Conservation (phyloP, 1,284 basidiomycete genomes). For the Retiboletus flavoniger region DNA sequence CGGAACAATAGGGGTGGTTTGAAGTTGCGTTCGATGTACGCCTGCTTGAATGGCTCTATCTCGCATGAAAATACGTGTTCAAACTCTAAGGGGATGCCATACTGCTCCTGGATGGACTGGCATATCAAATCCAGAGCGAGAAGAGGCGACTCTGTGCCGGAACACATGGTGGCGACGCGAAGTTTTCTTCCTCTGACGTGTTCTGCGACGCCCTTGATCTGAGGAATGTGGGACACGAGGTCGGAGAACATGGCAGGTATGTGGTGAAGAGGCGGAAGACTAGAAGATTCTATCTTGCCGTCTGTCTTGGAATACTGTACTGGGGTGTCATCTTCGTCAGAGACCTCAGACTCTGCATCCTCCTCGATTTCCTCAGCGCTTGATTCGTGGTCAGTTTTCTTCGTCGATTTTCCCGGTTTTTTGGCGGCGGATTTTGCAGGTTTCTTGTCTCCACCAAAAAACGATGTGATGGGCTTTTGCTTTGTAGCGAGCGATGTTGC, state of each 20-base stretch:
- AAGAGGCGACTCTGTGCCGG: slow-evolving; percentile 92
- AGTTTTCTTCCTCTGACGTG: slow-evolving; percentile 79
- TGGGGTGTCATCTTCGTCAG: slow-evolving; percentile 32
- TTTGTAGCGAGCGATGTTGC: slow-evolving; percentile 40
- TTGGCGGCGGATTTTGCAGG: slow-evolving; percentile 16
- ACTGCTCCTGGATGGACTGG: slow-evolving; percentile 70
- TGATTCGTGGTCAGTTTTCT: slow-evolving; percentile 30
- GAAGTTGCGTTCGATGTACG: slow-evolving; percentile 96
- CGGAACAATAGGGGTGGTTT: slow-evolving; percentile 88
- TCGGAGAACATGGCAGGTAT: slow-evolving; percentile 86
- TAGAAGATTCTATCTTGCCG: slow-evolving; percentile 50
- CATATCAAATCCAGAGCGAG: slow-evolving; percentile 86
- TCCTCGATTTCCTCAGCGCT: slow-evolving; percentile 19
- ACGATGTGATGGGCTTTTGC: slow-evolving; percentile 56
- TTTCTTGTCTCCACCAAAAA: slow-evolving; percentile 43
- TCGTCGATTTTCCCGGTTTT: slow-evolving; percentile 32
- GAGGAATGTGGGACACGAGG: slow-evolving; percentile 70
- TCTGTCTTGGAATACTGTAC: slow-evolving; percentile 37
- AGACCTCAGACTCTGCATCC: slow-evolving; percentile 26
- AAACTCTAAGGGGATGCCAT: slow-evolving; percentile 64
- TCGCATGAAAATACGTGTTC: slow-evolving; percentile 98
- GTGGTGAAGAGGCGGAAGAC: slow-evolving; percentile 79
- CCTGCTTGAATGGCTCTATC: slow-evolving; percentile 98
- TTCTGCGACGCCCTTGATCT: slow-evolving; percentile 67
- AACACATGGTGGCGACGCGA: slow-evolving; percentile 97